Percentiles rank a stretch among this genome's conserved stretches.
These are phyloP conservation scores for Takashimella tepidaria DNA, from an alignment of 1,284 basidiomycete genomes.

Conservation along the genomic window DNA sequence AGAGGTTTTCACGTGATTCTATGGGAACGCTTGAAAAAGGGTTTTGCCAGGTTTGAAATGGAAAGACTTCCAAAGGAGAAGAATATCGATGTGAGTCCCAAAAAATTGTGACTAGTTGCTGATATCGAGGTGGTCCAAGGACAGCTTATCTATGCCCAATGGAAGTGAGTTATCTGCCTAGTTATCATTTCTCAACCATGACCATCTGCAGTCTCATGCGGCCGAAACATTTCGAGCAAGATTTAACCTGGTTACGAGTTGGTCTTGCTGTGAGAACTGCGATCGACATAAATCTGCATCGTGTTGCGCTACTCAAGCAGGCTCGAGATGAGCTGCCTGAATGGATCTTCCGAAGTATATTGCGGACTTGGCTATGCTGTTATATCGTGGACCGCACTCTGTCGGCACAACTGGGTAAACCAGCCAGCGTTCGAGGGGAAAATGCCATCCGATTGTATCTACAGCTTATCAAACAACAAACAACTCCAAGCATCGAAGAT, in stretches of 20 bases:
- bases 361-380: conserved; percentile 29
- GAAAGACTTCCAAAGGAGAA: conserved; percentile 34
- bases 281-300: conserved; percentile 36
- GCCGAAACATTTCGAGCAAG: conserved; percentile 31
- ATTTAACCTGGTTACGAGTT: conserved; percentile 30
- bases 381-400: conserved; percentile 26
- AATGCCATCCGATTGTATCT: conserved; percentile 16
- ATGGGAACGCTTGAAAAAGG: conserved; percentile 28
- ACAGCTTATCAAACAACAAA: conserved; percentile 8
- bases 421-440: conserved; percentile 17
- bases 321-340: conserved; percentile 23
- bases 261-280: conserved; percentile 29
- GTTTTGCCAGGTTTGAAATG: conserved; percentile 31
- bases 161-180: conserved; percentile 29
- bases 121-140: conserved; percentile 20
- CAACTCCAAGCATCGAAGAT: conserved; percentile 15
- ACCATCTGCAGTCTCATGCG: conserved; percentile 20
- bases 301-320: conserved; percentile 21
- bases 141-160: conserved; percentile 30
- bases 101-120: not conserved
- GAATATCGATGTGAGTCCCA: conserved; percentile 28
- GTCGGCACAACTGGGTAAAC: conserved; percentile 29
- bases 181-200: not conserved
- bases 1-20: conserved; percentile 25
- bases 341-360: conserved; percentile 23